These are phyloP conservation scores for Glomus cerebriforme DNA, from an alignment of 192 early-diverging fungal species.

Conservation along the genomic window DNA sequence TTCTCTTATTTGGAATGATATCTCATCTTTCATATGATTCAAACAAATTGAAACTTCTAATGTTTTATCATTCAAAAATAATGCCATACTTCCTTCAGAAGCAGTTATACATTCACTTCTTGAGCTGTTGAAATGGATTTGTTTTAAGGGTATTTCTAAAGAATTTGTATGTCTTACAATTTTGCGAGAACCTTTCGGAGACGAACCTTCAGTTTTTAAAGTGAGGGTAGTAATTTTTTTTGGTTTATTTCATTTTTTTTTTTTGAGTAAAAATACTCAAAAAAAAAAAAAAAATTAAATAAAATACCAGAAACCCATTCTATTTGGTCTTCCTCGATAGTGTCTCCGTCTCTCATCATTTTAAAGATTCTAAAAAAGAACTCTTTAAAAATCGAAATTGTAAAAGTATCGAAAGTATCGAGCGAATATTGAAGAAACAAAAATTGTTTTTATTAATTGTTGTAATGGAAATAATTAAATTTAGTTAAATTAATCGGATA, in stretches of 20 bases:
- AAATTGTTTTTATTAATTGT: too few relatives aligned
- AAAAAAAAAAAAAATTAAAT: neutral
- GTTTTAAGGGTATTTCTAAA: neutral
- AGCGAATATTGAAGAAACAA: too few relatives aligned
- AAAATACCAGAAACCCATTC: constrained; percentile 12
- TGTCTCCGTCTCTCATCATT: too few relatives aligned
- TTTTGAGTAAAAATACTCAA: too few relatives aligned
- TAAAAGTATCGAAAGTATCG: too few relatives aligned
- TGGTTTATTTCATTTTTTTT: neutral
- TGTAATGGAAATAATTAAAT: too few relatives aligned
- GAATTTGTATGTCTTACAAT: too few relatives aligned
- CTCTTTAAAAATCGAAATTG: too few relatives aligned
- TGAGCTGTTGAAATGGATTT: neutral
- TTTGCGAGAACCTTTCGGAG: too few relatives aligned
- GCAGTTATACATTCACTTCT: neutral
- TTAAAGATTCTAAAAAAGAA: too few relatives aligned
- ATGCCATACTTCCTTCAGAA: neutral
- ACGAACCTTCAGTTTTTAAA: neutral
- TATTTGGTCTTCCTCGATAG: neutral
- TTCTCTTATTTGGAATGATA: neutral
- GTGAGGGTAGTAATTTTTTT: neutral
- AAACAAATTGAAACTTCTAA: constrained; percentile 6
- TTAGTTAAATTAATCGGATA: too few relatives aligned
- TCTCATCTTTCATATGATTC: constrained; percentile 12
- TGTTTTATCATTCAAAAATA: neutral